Evolutionary conservation across 2,329 filamentous ascomycete genomes (phyloP), one percentile per base, ranked within the genome.

Genomic region (Arachnopeziza araneosa): DNA sequence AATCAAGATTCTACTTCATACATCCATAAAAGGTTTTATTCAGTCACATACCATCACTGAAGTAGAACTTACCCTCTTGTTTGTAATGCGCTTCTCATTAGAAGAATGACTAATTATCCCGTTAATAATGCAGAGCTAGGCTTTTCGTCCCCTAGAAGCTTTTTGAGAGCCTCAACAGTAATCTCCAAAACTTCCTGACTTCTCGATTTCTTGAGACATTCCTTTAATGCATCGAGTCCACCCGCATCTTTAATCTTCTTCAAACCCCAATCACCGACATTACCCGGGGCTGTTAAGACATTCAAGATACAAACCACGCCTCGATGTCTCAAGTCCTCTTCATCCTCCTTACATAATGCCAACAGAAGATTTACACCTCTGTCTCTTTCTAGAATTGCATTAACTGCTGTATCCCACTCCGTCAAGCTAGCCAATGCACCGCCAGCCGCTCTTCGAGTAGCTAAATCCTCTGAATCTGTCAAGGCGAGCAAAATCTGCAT

Each of bases 401-500:
- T 80, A 1, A 93, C 87, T 0, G 90, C 89, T 1, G 82, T 81
- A 67, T 95, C 90, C 72, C 88, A 92, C 30, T 86, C 84, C 0
- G 92, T 92, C 24, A 99, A 76, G 75, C 90, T 90, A 0, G 93
- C 95, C 55, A 99, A 74, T 0, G 92, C 93, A 1, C 95, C 95
- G 2, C 93, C 92, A 0, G 95, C 93, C 0, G 92, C 95, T 54
- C 87, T 85, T 30, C 93, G 80, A 0, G 92, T 96, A 0, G 84
- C 85, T 7, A 83, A 75, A 66, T 98, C 92, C 55, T 96, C 89
- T 1, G 91, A 87, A 70, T 98, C 93, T 0, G 91, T 88, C 44
- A 99, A 83, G 0, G 93, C 95, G 14, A 97, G 82, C 0, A 99
- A 78, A 49, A 98, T 85, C 70, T 96, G 89, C 50, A 98, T 75